Conservation (phyloP, 2,329 filamentous ascomycete genomes). For the Tolypocladium guangdongense region DNA sequence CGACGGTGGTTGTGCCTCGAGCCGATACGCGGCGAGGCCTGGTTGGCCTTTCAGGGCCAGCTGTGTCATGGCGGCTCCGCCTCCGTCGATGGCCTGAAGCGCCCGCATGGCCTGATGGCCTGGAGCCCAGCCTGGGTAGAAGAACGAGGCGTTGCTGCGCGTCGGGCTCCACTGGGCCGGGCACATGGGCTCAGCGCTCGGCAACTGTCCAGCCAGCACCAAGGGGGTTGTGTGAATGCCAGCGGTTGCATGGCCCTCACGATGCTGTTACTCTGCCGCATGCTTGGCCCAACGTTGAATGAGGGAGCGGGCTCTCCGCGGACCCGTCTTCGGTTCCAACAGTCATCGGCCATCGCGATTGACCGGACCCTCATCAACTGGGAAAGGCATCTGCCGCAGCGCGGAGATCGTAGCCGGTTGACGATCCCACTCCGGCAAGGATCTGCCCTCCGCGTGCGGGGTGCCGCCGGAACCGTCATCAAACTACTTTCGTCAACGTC, state of each 20-base stretch:
- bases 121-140: not conserved
- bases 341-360: too few species aligned
- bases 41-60: not conserved
- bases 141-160: too few species aligned
- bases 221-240: not conserved
- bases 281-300: too few species aligned
- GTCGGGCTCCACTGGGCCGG: not conserved
- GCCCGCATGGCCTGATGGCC: too few species aligned
- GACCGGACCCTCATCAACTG: not conserved
- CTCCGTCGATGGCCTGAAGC: not conserved
- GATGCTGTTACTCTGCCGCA: too few species aligned
- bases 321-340: too few species aligned
- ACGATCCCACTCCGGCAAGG: not conserved
- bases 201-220: not conserved
- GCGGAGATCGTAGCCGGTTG: not conserved
- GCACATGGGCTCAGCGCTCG: not conserved
- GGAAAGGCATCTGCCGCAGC: not conserved
- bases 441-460: not conserved
- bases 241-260: too few species aligned
- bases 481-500: not conserved
- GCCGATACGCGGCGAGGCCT: too few species aligned
- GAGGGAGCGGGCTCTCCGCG: too few species aligned
- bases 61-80: not conserved
- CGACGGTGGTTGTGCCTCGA: not conserved
- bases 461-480: not conserved